Conservation (phyloP, 257 asterid species). For the Hygrophila difformis region DNA sequence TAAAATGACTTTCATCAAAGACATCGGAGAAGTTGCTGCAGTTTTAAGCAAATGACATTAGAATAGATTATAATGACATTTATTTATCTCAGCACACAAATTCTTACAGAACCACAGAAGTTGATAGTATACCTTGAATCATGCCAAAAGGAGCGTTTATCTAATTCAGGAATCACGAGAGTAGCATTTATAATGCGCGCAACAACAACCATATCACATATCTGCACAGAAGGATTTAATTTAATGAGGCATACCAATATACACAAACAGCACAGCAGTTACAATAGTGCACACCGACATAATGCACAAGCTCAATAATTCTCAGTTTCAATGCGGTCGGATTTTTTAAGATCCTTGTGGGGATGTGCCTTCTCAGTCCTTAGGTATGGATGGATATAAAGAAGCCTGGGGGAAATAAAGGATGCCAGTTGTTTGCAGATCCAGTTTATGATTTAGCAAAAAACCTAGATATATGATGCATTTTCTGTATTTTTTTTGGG, state of each 20-base stretch:
- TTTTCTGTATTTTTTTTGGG: too few species aligned
- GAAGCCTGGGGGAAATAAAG: too few species aligned
- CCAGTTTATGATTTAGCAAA: too few species aligned
- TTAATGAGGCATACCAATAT: background rate
- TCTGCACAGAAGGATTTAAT: constrained; percentile 39
- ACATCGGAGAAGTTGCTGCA: constrained; percentile 92
- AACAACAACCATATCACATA: constrained; percentile 98
- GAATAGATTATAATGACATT: constrained; percentile 8
- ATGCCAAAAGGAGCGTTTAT: constrained; percentile 89
- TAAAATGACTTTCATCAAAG: constrained; percentile 77
- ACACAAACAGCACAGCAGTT: background rate
- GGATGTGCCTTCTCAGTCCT: background rate
- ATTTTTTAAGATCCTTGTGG: background rate
- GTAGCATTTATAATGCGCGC: constrained; percentile 93
- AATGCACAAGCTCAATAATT: constrained; percentile 6
- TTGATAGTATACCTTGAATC: constrained; percentile 60
- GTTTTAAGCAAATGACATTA: constrained; percentile 15
- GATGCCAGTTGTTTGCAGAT: too few species aligned
- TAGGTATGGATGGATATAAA: too few species aligned
- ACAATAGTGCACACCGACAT: background rate
- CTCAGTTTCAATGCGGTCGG: too few species aligned
- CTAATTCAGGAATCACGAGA: constrained; percentile 93
- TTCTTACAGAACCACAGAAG: background rate
- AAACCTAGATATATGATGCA: too few species aligned
- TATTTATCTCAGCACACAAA: too few species aligned